Percentiles rank a stretch among this genome's conserved stretches.
Evolutionary conservation across 176 grass and related monocot genomes (phyloP).

Genomic region (Elymus sibiricus): DNA sequence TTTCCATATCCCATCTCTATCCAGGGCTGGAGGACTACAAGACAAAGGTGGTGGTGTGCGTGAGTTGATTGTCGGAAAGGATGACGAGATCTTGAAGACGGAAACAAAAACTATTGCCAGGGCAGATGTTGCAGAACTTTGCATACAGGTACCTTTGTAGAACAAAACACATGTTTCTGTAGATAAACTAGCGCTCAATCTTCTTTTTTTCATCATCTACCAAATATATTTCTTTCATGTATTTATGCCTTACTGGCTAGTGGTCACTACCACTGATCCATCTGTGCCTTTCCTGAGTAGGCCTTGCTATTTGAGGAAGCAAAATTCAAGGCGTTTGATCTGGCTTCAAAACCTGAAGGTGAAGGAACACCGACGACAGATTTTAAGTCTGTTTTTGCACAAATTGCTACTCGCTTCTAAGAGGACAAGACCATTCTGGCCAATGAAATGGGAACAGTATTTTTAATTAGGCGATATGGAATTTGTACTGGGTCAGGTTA

Average conservation of each 20-base stretch:
- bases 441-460: background rate
- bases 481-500: conserved; percentile 28
- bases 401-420: conserved; percentile 70
- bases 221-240: background rate
- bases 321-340: conserved; percentile 87
- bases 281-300: conserved; percentile 27
- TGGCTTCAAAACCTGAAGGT: conserved; percentile 94
- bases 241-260: background rate
- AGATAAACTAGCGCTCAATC: background rate
- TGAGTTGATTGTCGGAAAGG: conserved; percentile 74
- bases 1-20: background rate
- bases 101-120: conserved; percentile 86
- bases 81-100: conserved; percentile 84
- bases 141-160: conserved; percentile 62
- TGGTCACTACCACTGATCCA: background rate
- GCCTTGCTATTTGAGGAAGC: conserved; percentile 76
- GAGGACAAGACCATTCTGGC: background rate
- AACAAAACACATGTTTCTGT: background rate
- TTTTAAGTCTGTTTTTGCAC: conserved; percentile 68
- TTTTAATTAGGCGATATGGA: background rate
- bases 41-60: conserved; percentile 88
- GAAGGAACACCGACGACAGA: conserved; percentile 77
- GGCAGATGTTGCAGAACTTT: conserved; percentile 92
- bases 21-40: conserved; percentile 90
- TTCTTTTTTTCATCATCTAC: background rate